A percentile compares a stretch with the other conserved stretches of the same genome.
These are phyloP conservation scores for Globisporangium polare DNA, from an alignment of 352 stramenopile genomes.

Conservation along the genomic window DNA sequence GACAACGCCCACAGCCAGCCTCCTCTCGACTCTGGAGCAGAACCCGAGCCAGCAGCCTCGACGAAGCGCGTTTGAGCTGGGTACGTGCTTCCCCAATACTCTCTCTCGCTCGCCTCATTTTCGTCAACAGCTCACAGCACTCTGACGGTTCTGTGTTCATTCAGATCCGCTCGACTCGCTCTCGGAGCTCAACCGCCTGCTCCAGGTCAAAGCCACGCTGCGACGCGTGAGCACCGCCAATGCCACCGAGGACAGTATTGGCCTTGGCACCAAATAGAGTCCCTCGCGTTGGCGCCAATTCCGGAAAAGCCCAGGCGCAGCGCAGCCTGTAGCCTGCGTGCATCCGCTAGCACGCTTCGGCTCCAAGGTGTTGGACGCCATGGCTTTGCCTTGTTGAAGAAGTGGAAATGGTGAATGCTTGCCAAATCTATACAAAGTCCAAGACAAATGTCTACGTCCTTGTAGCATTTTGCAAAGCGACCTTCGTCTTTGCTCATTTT, in stretches of 20 bases:
- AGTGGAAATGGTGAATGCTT: no score
- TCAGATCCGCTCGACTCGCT: constrained; percentile 45
- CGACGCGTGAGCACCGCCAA: constrained; percentile 20
- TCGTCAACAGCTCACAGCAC: no score
- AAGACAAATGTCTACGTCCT: background rate
- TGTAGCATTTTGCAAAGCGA: background rate
- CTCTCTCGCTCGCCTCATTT: no score
- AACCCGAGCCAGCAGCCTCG: background rate
- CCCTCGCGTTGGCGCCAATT: no score
- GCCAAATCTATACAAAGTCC: no score
- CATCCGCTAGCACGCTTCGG: no score
- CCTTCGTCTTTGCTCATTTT: background rate
- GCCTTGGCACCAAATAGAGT: background rate
- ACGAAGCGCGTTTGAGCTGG: constrained; percentile 21
- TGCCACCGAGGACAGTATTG: background rate
- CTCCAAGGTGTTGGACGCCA: no score
- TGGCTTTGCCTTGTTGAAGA: no score
- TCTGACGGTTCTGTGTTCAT: background rate
- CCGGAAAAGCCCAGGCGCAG: no score
- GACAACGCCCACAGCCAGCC: background rate
- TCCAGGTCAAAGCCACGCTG: constrained; percentile 51
- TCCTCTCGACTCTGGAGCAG: constrained; percentile 11
- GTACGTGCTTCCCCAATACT: constrained; percentile 3
- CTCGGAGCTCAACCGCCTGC: constrained; percentile 50
- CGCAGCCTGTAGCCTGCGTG: no score